Evolutionary conservation across 75 land plant genomes (phyloP).

Genomic region (Isoetes taiwanensis): DNA sequence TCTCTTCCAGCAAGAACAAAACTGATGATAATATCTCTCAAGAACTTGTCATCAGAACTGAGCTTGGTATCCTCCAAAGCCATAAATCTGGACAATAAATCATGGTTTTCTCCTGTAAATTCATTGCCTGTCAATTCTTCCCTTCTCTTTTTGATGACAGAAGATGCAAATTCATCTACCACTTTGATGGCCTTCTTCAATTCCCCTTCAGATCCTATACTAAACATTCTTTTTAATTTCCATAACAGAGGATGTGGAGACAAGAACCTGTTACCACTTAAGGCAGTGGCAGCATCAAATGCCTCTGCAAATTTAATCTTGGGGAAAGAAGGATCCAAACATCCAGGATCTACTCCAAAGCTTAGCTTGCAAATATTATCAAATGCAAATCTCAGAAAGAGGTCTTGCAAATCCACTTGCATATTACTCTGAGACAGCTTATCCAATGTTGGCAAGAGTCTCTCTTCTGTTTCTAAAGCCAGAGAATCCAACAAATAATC

Average conservation of each 20-base stretch:
- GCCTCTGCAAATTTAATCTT: not conserved
- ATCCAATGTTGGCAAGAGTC: too few relatives aligned
- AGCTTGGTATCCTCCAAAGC: too few relatives aligned
- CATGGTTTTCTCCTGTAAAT: too few relatives aligned
- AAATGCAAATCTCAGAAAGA: not conserved
- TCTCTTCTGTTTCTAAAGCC: too few relatives aligned
- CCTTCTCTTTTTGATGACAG: not conserved
- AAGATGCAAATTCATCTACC: not conserved
- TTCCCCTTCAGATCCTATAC: not conserved
- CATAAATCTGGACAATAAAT: too few relatives aligned
- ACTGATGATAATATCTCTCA: too few relatives aligned
- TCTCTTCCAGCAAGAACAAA: too few relatives aligned
- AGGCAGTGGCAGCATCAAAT: not conserved
- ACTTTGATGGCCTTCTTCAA: not conserved
- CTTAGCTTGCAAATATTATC: not conserved
- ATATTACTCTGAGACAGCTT: too few relatives aligned
- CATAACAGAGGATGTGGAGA: not conserved
- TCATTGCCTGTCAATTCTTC: too few relatives aligned
- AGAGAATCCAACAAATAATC: too few relatives aligned
- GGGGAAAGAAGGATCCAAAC: not conserved
- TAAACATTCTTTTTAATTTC: not conserved
- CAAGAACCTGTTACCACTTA: not conserved
- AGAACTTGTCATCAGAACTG: too few relatives aligned
- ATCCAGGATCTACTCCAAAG: constrained; percentile 2
- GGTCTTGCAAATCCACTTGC: not conserved